Evolutionary conservation across 2,329 filamentous ascomycete species (phyloP).

Genomic region (Verticillium tricorpus): DNA sequence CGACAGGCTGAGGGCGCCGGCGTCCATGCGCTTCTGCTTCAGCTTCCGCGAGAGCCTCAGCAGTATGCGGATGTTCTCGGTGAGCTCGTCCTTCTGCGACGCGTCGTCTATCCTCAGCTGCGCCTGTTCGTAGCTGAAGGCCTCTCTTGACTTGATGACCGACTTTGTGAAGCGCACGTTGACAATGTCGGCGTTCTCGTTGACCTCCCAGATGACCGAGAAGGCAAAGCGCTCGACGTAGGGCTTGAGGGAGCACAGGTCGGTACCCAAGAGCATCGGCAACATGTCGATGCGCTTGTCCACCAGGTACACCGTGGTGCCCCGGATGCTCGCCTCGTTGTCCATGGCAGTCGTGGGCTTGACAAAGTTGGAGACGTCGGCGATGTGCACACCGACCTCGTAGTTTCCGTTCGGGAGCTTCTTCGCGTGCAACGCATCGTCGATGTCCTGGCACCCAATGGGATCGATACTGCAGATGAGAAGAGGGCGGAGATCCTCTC

Average conservation of each 20-base stretch:
- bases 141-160: slow-evolving; percentile 92
- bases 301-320: slow-evolving; percentile 94
- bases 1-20: slow-evolving; percentile 88
- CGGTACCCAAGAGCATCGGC: slow-evolving; percentile 90
- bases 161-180: slow-evolving; percentile 91
- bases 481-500: slow-evolving; percentile 78
- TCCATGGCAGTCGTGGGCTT: slow-evolving; percentile 98
- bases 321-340: slow-evolving; percentile 84
- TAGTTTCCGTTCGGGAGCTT: slow-evolving; percentile 86
- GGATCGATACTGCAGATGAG: slow-evolving; percentile 98
- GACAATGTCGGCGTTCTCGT: slow-evolving; percentile 78
- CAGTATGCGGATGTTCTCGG: slow-evolving; percentile 80
- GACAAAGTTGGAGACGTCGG: slow-evolving; percentile 98
- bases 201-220: slow-evolving; percentile 84
- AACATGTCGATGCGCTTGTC: slow-evolving; percentile 99
- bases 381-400: slow-evolving; percentile 96
- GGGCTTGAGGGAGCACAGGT: slow-evolving; percentile 93
- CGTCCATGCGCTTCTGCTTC: slow-evolving; percentile 92
- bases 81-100: slow-evolving; percentile 84
- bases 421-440: slow-evolving; percentile 89
- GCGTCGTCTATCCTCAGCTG: slow-evolving; percentile 89
- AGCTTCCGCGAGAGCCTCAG: slow-evolving; percentile 88
- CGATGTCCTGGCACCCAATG: slow-evolving; percentile 93
- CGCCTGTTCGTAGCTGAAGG: slow-evolving; percentile 96
- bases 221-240: slow-evolving; percentile 94